phyloP scores from a whole-genome alignment of 768 basidiomycete species.

The Lentinula lateritia region DNA sequence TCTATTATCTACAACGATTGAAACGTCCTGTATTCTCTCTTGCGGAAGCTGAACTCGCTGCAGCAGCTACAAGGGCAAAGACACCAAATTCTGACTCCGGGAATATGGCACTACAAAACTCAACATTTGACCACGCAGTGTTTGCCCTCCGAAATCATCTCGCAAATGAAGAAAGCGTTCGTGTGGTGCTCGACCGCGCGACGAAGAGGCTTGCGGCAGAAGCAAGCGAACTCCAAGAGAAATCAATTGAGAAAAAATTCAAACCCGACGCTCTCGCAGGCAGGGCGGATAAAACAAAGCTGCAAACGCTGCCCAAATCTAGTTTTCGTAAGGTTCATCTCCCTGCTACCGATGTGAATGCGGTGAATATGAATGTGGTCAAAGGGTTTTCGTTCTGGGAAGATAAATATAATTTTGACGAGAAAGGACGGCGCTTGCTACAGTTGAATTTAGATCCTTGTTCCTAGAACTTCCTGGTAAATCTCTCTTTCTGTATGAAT shows the following conservation, averaged over 20 bases:
- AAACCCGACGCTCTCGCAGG: not conserved
- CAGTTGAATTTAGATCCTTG: not conserved
- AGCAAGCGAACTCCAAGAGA: not conserved
- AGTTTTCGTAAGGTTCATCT: too few relatives aligned
- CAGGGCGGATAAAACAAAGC: too few relatives aligned
- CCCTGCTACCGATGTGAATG: not conserved
- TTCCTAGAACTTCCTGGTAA: not conserved
- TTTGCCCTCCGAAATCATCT: not conserved
- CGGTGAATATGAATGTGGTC: not conserved
- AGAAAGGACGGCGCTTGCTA: not conserved
- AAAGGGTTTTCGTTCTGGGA: not conserved
- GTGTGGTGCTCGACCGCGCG: not conserved
- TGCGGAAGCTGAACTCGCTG: slow-evolving; percentile 1
- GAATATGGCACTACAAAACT: not conserved
- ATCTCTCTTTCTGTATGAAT: not conserved
- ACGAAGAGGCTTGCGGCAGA: not conserved
- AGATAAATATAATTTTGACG: not conserved
- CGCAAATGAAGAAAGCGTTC: not conserved
- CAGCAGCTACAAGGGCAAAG: not conserved
- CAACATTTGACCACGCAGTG: not conserved
- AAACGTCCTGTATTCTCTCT: slow-evolving; percentile 22
- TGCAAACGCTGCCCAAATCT: too few relatives aligned
- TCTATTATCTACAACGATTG: slow-evolving; percentile 26
- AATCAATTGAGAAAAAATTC: not conserved
- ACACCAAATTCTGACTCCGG: not conserved